A percentile compares a stretch with the other conserved stretches of the same genome.
Evolutionary conservation across 768 basidiomycete species (phyloP).

Genomic region (Scleroderma citrinum): DNA sequence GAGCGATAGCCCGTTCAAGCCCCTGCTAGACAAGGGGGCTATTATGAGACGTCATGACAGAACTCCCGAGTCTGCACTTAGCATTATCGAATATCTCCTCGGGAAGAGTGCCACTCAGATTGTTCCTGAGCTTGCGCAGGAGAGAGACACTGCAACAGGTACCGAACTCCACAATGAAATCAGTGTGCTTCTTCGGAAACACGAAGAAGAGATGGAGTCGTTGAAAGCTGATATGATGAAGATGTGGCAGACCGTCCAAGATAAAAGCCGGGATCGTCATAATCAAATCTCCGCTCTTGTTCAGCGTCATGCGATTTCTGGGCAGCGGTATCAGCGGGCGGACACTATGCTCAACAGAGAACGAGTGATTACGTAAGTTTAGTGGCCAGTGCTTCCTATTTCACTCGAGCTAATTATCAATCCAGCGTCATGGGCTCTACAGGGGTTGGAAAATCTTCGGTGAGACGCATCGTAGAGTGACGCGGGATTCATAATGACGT

Average conservation of each 20-base stretch:
- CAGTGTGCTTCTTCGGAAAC: neutral
- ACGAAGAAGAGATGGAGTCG: neutral
- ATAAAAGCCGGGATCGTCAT: too few species aligned
- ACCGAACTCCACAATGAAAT: neutral
- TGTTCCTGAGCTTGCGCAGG: neutral
- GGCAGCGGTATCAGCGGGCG: too few species aligned
- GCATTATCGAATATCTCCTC: neutral
- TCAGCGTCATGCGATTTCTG: too few species aligned
- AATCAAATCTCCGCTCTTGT: too few species aligned
- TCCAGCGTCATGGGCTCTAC: neutral
- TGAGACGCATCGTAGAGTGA: neutral
- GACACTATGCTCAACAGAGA: too few species aligned
- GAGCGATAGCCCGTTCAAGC: neutral
- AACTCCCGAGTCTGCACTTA: neutral
- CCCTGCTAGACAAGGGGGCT: constrained; percentile 11
- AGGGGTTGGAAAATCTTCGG: neutral
- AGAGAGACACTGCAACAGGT: neutral
- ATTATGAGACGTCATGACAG: neutral
- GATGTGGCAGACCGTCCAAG: too few species aligned
- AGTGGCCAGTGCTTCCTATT: too few species aligned
- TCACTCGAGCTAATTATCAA: too few species aligned
- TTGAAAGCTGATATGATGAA: too few species aligned
- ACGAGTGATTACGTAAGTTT: too few species aligned
- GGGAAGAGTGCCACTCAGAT: neutral
- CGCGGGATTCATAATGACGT: neutral